Percentiles rank a stretch among this genome's conserved stretches.
phyloP scores from a whole-genome alignment of 768 basidiomycete genomes.

The Tephrocybe sp. region DNA sequence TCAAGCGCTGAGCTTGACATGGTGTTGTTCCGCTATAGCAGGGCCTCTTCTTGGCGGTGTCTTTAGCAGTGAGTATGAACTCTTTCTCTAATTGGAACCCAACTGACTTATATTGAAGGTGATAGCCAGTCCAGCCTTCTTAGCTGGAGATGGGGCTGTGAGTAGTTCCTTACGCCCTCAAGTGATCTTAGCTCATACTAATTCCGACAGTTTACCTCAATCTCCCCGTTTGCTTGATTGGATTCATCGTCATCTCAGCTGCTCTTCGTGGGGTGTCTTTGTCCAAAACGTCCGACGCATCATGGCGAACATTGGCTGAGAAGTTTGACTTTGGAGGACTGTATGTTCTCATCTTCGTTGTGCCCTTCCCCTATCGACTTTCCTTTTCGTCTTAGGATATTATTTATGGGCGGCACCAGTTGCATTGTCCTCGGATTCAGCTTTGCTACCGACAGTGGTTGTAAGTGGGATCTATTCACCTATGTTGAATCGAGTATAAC shows the following conservation, averaged over 20 bases:
- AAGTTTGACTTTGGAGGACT: conserved; percentile 79
- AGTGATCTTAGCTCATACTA: too few relatives aligned
- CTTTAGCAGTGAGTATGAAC: conserved; percentile 63
- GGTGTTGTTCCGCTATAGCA: conserved; percentile 84
- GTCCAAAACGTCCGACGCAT: conserved; percentile 42
- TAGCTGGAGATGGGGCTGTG: conserved; percentile 87
- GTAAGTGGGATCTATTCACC: conserved; percentile 41
- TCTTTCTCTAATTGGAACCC: conserved; percentile 5
- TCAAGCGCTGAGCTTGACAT: conserved; percentile 80
- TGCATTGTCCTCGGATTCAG: conserved; percentile 80
- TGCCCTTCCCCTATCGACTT: conserved; percentile 14
- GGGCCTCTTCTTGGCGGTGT: conserved; percentile 82
- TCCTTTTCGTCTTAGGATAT: conserved; percentile 41
- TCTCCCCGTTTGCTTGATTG: conserved; percentile 68
- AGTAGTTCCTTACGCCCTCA: too few relatives aligned
- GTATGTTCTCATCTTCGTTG: conserved; percentile 42
- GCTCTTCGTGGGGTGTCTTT: conserved; percentile 63
- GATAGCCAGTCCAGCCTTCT: conserved; percentile 32
- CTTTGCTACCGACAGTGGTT: conserved; percentile 66
- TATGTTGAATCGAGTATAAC: neutral
- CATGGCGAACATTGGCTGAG: conserved; percentile 53
- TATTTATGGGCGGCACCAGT: conserved; percentile 77
- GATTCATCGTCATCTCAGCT: conserved; percentile 52
- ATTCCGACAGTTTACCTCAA: conserved; percentile 87
- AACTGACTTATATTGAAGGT: conserved; percentile 25